phyloP scores from a whole-genome alignment of 306 rosid genomes.

The Adenanthera pavonina region DNA sequence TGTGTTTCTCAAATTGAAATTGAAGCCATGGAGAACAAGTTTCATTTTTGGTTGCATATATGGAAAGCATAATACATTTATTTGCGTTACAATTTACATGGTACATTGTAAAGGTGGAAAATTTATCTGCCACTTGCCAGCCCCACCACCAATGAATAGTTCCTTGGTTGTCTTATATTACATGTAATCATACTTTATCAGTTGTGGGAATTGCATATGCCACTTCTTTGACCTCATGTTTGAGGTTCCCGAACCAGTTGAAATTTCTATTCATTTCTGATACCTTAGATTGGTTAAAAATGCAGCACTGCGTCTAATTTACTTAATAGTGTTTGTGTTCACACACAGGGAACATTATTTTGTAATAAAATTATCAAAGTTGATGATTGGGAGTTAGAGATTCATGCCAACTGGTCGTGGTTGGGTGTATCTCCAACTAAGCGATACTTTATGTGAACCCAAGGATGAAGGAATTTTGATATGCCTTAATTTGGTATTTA shows the following conservation, averaged over 20 bases:
- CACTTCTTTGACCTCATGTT: constrained; percentile 1
- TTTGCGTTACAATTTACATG: neutral
- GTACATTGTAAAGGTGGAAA: neutral
- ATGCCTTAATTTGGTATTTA: neutral
- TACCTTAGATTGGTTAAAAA: neutral
- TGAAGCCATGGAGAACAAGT: neutral
- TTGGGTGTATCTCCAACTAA: neutral
- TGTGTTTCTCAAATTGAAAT: constrained; percentile 27
- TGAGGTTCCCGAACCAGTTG: neutral
- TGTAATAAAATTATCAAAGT: neutral
- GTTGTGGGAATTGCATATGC: constrained; percentile 1
- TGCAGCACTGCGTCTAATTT: neutral
- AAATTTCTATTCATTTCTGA: neutral
- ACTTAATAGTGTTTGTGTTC: no score
- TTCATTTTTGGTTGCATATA: constrained; percentile 18
- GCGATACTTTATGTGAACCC: neutral
- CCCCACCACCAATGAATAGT: constrained; percentile 1
- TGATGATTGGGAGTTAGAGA: neutral
- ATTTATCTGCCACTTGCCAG: constrained; percentile 4
- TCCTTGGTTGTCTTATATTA: neutral
- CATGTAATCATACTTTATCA: neutral
- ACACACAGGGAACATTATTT: no score
- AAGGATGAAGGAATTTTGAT: neutral
- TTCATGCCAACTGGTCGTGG: neutral
- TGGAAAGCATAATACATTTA: neutral